phyloP scores from a whole-genome alignment of 352 stramenopile species.

The Phytophthora cajani region DNA sequence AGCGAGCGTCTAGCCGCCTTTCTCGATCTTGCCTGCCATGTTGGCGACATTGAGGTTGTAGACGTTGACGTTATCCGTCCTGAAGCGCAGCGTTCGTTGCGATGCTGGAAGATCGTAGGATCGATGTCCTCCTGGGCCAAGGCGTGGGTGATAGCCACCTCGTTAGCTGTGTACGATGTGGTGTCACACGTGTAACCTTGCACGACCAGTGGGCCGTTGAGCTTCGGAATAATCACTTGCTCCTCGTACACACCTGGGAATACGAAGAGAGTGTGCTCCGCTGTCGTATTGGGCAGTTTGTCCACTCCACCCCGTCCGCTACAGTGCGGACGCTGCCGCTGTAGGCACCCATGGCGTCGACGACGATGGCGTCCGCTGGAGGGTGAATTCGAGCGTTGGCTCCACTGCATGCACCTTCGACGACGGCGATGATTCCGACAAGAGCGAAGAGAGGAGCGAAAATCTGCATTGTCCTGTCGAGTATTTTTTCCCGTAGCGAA shows the following conservation, averaged over 20 bases:
- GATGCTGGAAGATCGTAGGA: neutral
- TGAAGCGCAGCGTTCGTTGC: neutral
- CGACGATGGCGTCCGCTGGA: neutral
- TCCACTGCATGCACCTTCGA: neutral
- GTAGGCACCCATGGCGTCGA: neutral
- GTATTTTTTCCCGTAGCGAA: no score
- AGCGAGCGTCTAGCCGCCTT: neutral
- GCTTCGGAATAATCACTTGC: neutral
- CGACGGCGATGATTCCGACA: neutral
- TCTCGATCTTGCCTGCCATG: neutral
- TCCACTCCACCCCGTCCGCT: neutral
- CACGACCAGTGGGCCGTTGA: neutral
- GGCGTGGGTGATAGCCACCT: neutral
- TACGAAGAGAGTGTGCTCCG: neutral
- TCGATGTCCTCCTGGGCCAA: neutral
- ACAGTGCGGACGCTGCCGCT: neutral
- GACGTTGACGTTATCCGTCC: neutral
- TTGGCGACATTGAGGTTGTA: neutral
- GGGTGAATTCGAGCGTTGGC: neutral
- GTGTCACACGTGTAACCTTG: neutral
- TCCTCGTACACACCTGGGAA: neutral
- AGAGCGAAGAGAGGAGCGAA: neutral
- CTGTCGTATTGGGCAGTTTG: neutral
- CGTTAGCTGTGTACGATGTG: neutral
- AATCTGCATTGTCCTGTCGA: neutral